A percentile compares a stretch with the other conserved stretches of the same genome.
Evolutionary conservation across 805 yeast species (phyloP).

Genomic region (Saccharomyces cerevisiae): DNA sequence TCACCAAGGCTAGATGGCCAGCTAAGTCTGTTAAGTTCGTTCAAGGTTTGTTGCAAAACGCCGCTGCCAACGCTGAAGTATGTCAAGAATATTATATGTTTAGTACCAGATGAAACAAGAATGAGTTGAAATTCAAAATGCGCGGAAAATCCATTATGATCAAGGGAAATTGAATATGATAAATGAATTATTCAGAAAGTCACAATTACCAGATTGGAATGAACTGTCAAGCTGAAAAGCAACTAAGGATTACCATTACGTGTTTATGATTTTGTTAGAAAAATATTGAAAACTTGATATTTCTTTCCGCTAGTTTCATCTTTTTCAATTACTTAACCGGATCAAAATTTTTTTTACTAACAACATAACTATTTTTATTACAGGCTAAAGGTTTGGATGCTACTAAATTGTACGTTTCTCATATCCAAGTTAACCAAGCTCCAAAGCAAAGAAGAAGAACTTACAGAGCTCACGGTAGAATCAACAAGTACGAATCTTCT

Average conservation of each 20-base stretch:
- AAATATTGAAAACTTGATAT: not conserved
- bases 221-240: not conserved
- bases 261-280: not conserved
- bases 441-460: slow-evolving; percentile 99
- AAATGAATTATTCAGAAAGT: not conserved
- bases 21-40: slow-evolving; percentile 94
- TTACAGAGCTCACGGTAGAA: slow-evolving; percentile 99
- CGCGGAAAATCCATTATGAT: not conserved
- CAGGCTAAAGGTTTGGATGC: slow-evolving; percentile 93
- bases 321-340: not conserved
- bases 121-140: not conserved
- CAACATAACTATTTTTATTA: slow-evolving; percentile 3
- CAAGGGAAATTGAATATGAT: not conserved
- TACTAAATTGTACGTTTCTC: slow-evolving; percentile 87
- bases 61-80: slow-evolving; percentile 96
- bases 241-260: not conserved
- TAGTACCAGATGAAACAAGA: not conserved
- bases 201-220: not conserved
- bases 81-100: slow-evolving; percentile 21
- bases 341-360: slow-evolving; percentile 6
- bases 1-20: slow-evolving; percentile 99
- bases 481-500: slow-evolving; percentile 96
- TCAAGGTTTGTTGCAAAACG: slow-evolving; percentile 91
- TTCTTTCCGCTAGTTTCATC: not conserved
- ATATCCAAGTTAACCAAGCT: slow-evolving; percentile 99